Conservation (phyloP, 441 rosid genomes). For the Geranium incanum region DNA sequence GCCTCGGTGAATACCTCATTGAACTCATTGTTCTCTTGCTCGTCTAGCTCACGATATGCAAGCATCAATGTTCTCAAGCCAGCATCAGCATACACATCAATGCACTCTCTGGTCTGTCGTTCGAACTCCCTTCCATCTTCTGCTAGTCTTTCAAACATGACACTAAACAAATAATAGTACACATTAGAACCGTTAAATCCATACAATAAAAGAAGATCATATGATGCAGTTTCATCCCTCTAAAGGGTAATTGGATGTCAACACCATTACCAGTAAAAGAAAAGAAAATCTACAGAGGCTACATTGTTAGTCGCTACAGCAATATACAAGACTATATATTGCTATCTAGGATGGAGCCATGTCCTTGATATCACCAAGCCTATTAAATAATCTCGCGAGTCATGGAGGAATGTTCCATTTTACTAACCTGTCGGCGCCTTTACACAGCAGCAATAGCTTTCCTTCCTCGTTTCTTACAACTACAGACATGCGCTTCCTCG, state of each 20-base stretch:
- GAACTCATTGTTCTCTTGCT: constrained; percentile 56
- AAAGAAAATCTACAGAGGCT: neutral
- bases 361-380: neutral
- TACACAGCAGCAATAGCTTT: constrained; percentile 68
- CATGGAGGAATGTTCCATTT: constrained; percentile 13
- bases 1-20: constrained; percentile 54
- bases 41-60: constrained; percentile 71
- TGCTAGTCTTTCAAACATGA: constrained; percentile 84
- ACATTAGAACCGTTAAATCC: no score
- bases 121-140: constrained; percentile 50
- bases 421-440: constrained; percentile 93
- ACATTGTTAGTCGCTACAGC: neutral
- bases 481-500: constrained; percentile 98
- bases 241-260: no score
- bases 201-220: no score
- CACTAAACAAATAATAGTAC: constrained; percentile 33
- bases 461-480: constrained; percentile 62
- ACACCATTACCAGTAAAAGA: no score
- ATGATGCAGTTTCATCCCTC: no score
- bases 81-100: constrained; percentile 82
- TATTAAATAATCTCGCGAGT: neutral
- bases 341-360: neutral
- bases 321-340: neutral
- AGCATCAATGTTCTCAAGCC: constrained; percentile 88
- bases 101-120: constrained; percentile 56